Conservation (phyloP, 139 green algal genomes). For the Coelastrella sp. region DNA sequence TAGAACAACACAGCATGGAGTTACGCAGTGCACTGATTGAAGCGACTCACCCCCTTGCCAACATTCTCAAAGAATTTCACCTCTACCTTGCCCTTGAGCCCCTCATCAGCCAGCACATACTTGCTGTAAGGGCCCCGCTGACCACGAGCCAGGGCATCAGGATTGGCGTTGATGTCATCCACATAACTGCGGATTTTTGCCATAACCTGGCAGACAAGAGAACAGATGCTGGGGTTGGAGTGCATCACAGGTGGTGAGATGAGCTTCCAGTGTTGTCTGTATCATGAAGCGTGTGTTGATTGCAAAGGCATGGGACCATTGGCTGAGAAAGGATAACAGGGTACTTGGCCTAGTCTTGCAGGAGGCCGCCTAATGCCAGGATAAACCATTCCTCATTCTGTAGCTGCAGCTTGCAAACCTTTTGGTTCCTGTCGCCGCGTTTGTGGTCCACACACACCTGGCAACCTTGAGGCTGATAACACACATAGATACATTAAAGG, state of each 20-base stretch:
- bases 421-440: too few species aligned
- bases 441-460: too few species aligned
- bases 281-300: neutral
- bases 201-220: conserved; percentile 58
- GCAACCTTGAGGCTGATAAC: too few species aligned
- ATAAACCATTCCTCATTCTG: too few species aligned
- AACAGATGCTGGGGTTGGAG: neutral
- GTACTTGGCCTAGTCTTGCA: too few species aligned
- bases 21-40: too few species aligned
- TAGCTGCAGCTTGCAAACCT: too few species aligned
- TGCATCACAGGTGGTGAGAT: neutral
- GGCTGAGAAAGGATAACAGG: neutral
- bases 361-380: too few species aligned
- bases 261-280: neutral
- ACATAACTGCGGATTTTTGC: conserved; percentile 66
- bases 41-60: conserved; percentile 50
- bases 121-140: conserved; percentile 64
- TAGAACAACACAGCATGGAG: neutral
- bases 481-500: too few species aligned
- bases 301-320: neutral
- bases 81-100: conserved; percentile 59
- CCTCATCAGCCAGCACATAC: conserved; percentile 57
- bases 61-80: conserved; percentile 72
- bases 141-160: conserved; percentile 55
- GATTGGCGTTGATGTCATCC: conserved; percentile 71